Evolutionary conservation across 2,329 filamentous ascomycete genomes (phyloP).

Genomic region (Cercospora sp.): DNA sequence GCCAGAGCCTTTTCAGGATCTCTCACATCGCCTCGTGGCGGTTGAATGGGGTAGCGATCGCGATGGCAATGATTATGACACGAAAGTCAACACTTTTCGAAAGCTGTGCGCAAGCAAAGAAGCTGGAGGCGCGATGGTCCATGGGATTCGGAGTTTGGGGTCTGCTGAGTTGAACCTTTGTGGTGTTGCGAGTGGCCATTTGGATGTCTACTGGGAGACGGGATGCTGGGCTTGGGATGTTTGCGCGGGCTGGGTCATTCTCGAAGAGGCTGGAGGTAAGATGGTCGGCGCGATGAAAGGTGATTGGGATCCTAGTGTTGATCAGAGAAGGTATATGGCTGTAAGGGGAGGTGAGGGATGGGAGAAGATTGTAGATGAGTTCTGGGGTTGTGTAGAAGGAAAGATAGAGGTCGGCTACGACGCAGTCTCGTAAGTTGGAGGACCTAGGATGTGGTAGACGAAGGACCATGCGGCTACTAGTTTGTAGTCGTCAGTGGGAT

Average conservation of each 20-base stretch:
- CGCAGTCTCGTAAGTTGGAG: constrained; percentile 18
- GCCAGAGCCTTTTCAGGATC: constrained; percentile 56
- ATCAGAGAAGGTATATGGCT: constrained; percentile 58
- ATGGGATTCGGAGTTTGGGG: constrained; percentile 69
- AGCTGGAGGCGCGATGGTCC: constrained; percentile 72
- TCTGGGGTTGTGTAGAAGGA: constrained; percentile 51
- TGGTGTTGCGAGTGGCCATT: constrained; percentile 66
- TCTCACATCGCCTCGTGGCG: constrained; percentile 66
- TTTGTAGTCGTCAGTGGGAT: background rate
- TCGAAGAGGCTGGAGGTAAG: constrained; percentile 71
- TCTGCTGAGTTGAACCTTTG: constrained; percentile 75
- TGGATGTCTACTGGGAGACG: constrained; percentile 80
- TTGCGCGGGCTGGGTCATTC: constrained; percentile 75
- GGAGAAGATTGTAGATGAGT: constrained; percentile 50
- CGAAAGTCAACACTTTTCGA: constrained; percentile 68
- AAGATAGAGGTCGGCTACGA: constrained; percentile 46
- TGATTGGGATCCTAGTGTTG: constrained; percentile 62
- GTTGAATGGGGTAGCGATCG: constrained; percentile 74
- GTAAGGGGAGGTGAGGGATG: constrained; percentile 50
- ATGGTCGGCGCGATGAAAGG: constrained; percentile 74
- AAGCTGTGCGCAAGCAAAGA: constrained; percentile 55
- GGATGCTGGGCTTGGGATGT: constrained; percentile 87
- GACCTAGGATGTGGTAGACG: background rate
- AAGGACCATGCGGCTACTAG: background rate
- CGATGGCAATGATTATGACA: constrained; percentile 65